Evolutionary conservation across 108 stramenopile species (phyloP).

Genomic region (Fragilariopsis cylindrus): DNA sequence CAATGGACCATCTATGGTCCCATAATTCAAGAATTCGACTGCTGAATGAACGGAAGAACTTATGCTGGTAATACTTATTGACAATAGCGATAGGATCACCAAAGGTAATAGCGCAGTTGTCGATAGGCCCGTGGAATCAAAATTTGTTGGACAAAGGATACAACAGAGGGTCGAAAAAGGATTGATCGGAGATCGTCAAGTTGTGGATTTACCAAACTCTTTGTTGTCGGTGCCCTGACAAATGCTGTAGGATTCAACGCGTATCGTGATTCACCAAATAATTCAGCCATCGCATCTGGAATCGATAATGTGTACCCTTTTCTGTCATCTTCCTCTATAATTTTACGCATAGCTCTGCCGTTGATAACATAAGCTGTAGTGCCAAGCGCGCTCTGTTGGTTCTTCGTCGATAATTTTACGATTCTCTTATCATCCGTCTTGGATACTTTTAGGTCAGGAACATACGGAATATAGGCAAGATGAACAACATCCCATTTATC

Average conservation of each 20-base stretch:
- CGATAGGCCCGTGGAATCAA: constrained; percentile 33
- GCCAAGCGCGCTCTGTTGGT: constrained; percentile 36
- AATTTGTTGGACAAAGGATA: constrained; percentile 24
- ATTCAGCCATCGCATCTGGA: constrained; percentile 48
- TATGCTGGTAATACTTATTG: constrained; percentile 16
- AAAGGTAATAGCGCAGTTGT: constrained; percentile 32
- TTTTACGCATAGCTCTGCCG: constrained; percentile 29
- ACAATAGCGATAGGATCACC: constrained; percentile 14
- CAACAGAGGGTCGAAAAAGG: constrained; percentile 41
- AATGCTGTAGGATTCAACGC: constrained; percentile 41
- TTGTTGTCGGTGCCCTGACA: constrained; percentile 38
- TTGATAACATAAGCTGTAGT: constrained; percentile 51
- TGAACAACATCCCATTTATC: constrained; percentile 41
- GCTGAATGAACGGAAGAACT: constrained; percentile 22
- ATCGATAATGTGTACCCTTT: constrained; percentile 40
- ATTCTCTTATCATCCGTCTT: constrained; percentile 28
- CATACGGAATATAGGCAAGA: constrained; percentile 49
- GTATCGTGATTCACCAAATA: constrained; percentile 45
- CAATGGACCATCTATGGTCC: constrained; percentile 33
- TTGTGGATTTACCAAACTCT: constrained; percentile 54
- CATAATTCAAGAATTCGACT: constrained; percentile 17
- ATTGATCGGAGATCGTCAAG: constrained; percentile 42
- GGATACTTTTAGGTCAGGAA: constrained; percentile 33
- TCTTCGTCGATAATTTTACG: constrained; percentile 30
- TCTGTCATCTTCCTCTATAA: constrained; percentile 33